A percentile compares a stretch with the other conserved stretches of the same genome.
phyloP scores from a whole-genome alignment of 257 asterid genomes.

The Penstemon davidsonii region DNA sequence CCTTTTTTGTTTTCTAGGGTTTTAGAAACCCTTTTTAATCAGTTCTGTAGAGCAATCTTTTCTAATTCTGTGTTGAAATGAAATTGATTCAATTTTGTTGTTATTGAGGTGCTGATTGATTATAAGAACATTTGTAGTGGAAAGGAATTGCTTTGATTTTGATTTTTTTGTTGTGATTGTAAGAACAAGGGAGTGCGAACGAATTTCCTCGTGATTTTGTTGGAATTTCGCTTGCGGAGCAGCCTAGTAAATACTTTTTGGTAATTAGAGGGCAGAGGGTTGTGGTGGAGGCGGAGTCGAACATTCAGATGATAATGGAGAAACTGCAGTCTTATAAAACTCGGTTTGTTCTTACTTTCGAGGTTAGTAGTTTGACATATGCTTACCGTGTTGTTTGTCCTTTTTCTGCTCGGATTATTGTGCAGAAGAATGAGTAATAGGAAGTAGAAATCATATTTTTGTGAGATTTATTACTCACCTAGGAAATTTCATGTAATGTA shows the following conservation, averaged over 20 bases:
- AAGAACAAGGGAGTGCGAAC: slow-evolving; percentile 54
- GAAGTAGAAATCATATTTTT: slow-evolving; percentile 6
- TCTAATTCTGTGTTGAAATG: not conserved
- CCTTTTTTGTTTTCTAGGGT: not conserved
- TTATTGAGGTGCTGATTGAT: not conserved
- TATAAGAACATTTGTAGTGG: not conserved
- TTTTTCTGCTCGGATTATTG: not conserved
- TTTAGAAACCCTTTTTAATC: too few species aligned
- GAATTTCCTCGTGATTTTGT: slow-evolving; percentile 77
- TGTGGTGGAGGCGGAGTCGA: slow-evolving; percentile 77
- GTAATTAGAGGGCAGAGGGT: slow-evolving; percentile 78
- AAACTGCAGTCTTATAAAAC: slow-evolving; percentile 88
- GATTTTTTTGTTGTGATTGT: slow-evolving; percentile 11
- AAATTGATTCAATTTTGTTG: not conserved
- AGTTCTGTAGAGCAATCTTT: not conserved
- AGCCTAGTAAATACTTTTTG: slow-evolving; percentile 67
- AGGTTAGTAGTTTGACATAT: slow-evolving; percentile 48
- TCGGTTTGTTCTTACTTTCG: slow-evolving; percentile 81
- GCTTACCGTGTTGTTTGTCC: not conserved
- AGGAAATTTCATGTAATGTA: slow-evolving; percentile 26
- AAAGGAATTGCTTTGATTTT: not conserved
- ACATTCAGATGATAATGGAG: slow-evolving; percentile 88
- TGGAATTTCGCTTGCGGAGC: slow-evolving; percentile 88
- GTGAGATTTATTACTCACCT: slow-evolving; percentile 7
- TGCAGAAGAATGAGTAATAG: slow-evolving; percentile 11